Conservation (phyloP, 192 early-diverging fungal genomes). For the Backusella tarrabulga region DNA sequence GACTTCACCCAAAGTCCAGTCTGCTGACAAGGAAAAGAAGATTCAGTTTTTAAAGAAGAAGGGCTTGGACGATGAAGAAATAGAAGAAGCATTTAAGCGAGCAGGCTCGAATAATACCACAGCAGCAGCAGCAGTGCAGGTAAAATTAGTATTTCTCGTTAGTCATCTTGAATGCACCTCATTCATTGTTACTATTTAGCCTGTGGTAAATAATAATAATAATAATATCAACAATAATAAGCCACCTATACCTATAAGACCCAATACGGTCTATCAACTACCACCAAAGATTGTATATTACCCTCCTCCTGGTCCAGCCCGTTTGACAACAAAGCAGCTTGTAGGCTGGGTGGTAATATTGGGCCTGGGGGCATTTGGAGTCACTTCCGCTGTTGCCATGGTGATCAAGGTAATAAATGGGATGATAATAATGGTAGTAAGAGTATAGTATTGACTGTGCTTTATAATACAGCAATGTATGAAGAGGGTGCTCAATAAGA, state of each 20-base stretch:
- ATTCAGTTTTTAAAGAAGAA: constrained; percentile 76
- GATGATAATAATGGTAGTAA: not conserved
- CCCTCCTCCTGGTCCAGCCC: not conserved
- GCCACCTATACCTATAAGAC: constrained; percentile 2
- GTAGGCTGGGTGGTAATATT: constrained; percentile 18
- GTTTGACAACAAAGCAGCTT: constrained; percentile 15
- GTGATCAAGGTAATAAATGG: constrained; percentile 23
- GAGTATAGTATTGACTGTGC: not conserved
- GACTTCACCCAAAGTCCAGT: constrained; percentile 66
- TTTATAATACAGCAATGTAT: not conserved
- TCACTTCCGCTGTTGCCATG: constrained; percentile 10
- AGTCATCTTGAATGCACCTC: not conserved
- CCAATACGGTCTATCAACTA: not conserved
- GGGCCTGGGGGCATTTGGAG: constrained; percentile 14
- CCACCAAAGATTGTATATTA: constrained; percentile 26
- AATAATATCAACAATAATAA: not conserved
- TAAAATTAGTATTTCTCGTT: not conserved
- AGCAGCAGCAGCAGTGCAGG: not conserved
- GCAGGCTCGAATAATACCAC: constrained; percentile 6
- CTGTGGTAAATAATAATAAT: not conserved
- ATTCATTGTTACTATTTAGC: not conserved
- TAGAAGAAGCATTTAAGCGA: constrained; percentile 55
- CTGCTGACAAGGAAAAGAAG: constrained; percentile 67
- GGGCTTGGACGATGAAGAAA: constrained; percentile 68
- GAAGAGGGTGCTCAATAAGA: not conserved